Percentiles rank a stretch among this genome's conserved stretches.
Conservation (phyloP, 352 stramenopile species). For the Phytopythium vexans region DNA sequence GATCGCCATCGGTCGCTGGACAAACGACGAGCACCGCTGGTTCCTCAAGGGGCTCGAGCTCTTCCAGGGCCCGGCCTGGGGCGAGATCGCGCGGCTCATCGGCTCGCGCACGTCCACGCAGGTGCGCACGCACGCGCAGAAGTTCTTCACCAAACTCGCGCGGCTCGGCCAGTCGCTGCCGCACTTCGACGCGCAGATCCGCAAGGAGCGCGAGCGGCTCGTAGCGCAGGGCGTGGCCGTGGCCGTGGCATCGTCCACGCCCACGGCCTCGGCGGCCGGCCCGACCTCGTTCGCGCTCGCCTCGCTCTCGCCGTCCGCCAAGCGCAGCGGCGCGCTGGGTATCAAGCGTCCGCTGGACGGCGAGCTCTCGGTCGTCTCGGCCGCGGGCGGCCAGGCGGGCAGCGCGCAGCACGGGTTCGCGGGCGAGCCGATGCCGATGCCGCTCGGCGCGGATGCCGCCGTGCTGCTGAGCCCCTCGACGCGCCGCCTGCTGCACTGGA, state of each 20-base stretch:
- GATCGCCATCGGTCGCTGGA: constrained; percentile 76
- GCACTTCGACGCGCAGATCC: constrained; percentile 75
- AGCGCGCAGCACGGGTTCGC: too few relatives aligned
- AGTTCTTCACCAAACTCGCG: constrained; percentile 88
- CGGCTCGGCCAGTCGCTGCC: constrained; percentile 68
- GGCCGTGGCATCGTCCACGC: constrained; percentile 29
- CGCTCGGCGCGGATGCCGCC: too few relatives aligned
- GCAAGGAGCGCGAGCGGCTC: constrained; percentile 60
- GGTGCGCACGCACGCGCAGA: constrained; percentile 84
- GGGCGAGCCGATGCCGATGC: too few relatives aligned
- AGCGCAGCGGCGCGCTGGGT: too few relatives aligned
- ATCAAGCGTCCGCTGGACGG: too few relatives aligned
- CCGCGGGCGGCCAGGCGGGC: too few relatives aligned
- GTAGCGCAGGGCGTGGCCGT: constrained; percentile 49
- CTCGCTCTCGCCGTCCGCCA: constrained; percentile 2
- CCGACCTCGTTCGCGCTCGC: background rate
- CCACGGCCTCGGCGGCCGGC: background rate
- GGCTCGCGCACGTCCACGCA: constrained; percentile 81
- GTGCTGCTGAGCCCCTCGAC: too few relatives aligned
- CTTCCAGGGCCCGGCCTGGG: constrained; percentile 77
- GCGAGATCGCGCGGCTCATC: constrained; percentile 82
- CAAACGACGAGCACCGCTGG: constrained; percentile 63
- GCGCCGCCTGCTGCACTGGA: too few relatives aligned
- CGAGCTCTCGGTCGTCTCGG: too few relatives aligned
- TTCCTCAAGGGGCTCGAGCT: constrained; percentile 82